These are phyloP conservation scores for Ophiostoma tasmaniense DNA, from an alignment of 2,329 filamentous ascomycete species.

Conservation along the genomic window DNA sequence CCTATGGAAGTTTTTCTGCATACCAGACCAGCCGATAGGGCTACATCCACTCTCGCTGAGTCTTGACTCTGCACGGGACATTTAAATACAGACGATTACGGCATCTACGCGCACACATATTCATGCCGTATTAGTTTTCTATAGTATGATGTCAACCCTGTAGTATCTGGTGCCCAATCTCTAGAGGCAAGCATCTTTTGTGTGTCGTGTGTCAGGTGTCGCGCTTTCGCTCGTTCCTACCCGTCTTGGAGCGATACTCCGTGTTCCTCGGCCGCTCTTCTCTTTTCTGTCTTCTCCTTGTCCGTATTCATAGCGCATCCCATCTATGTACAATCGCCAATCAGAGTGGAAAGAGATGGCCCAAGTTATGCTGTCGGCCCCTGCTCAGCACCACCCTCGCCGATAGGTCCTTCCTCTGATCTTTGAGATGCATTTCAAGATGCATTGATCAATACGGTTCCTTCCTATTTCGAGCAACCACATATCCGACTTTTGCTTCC, in stretches of 20 bases:
- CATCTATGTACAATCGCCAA: not conserved
- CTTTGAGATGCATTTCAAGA: not conserved
- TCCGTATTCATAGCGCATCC: not conserved
- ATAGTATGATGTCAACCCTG: not conserved
- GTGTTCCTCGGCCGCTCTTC: not conserved
- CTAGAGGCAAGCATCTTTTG: not conserved
- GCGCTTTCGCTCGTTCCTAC: not conserved
- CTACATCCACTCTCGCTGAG: not conserved
- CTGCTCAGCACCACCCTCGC: not conserved
- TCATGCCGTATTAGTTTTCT: not conserved
- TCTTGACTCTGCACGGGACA: not conserved
- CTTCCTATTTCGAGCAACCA: not conserved
- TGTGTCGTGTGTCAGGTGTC: not conserved
- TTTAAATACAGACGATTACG: not conserved
- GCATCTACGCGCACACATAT: not conserved
- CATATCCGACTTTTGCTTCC: not conserved
- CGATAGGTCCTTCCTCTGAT: not conserved
- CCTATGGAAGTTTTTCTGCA: not conserved
- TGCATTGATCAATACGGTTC: not conserved
- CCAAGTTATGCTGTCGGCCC: not conserved
- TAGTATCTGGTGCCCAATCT: not conserved
- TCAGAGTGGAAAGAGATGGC: not conserved
- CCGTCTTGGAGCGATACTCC: not conserved
- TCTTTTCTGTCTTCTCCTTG: constrained; percentile 5
- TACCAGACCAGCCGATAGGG: not conserved